Evolutionary conservation across 176 grass and related monocot genomes (phyloP).

Genomic region (Avena atlantica): DNA sequence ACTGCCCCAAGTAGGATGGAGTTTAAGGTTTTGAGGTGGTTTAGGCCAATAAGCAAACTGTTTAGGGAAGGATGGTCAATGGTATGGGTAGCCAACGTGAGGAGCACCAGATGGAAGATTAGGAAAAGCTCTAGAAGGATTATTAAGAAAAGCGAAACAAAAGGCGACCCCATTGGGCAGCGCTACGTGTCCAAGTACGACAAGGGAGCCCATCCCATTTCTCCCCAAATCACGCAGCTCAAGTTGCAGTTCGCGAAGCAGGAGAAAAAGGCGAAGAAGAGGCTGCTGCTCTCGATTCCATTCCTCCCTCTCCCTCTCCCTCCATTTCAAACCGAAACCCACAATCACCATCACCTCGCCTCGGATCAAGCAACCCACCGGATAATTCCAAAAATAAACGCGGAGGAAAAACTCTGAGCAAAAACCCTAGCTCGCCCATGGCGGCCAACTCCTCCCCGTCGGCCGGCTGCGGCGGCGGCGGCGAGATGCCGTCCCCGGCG

Average conservation of each 20-base stretch:
- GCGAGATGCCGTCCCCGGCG: constrained; percentile 29
- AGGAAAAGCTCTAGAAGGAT: background rate
- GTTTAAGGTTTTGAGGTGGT: background rate
- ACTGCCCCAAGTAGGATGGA: background rate
- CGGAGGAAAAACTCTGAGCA: background rate
- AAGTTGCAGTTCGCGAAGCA: background rate
- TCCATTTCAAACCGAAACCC: constrained; percentile 49
- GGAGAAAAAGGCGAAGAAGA: background rate
- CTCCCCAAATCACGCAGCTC: background rate
- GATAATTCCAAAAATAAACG: background rate
- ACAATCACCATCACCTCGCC: constrained; percentile 15
- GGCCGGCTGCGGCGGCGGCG: constrained; percentile 33
- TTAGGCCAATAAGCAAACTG: background rate
- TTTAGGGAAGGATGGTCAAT: background rate
- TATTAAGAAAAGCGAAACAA: constrained; percentile 9
- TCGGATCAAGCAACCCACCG: constrained; percentile 37
- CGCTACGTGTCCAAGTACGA: constrained; percentile 28
- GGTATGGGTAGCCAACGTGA: background rate
- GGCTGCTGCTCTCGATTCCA: background rate
- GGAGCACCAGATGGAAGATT: background rate
- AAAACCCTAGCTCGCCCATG: constrained; percentile 53
- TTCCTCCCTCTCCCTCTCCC: background rate
- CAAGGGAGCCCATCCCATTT: background rate
- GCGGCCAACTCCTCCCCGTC: constrained; percentile 48
- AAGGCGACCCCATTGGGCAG: background rate